Evolutionary conservation across 768 basidiomycete genomes (phyloP).

Genomic region (Thelephora ganbajun): DNA sequence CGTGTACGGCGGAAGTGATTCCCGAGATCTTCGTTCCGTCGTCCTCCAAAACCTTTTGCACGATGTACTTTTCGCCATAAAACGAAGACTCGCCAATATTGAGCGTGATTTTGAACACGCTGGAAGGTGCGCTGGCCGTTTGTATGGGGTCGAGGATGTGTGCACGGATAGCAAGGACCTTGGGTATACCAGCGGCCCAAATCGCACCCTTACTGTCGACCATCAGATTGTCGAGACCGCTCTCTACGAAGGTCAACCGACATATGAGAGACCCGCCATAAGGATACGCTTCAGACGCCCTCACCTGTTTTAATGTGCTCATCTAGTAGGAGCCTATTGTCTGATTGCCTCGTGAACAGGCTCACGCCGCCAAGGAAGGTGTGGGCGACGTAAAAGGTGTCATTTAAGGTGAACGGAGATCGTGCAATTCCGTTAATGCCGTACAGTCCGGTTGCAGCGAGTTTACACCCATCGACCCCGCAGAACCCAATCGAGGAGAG

Average conservation of each 20-base stretch:
- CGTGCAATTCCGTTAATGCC: slow-evolving; percentile 48
- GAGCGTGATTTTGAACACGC: slow-evolving; percentile 36
- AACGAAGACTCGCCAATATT: slow-evolving; percentile 19
- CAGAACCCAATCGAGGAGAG: slow-evolving; percentile 50
- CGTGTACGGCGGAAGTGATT: slow-evolving; percentile 42
- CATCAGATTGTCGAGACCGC: slow-evolving; percentile 44
- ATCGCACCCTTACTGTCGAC: slow-evolving; percentile 45
- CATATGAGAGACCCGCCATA: background rate
- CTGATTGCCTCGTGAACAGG: slow-evolving; percentile 42
- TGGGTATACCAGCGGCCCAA: slow-evolving; percentile 46
- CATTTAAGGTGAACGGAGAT: slow-evolving; percentile 24
- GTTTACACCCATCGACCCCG: slow-evolving; percentile 47
- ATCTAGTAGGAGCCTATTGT: slow-evolving; percentile 39
- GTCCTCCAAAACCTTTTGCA: slow-evolving; percentile 50
- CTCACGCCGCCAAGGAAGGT: slow-evolving; percentile 28
- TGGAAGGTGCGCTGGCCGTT: slow-evolving; percentile 25
- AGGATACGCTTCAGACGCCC: background rate
- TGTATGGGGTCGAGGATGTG: slow-evolving; percentile 29
- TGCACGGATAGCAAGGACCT: slow-evolving; percentile 20
- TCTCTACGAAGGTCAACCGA: slow-evolving; percentile 22
- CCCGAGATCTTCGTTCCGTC: slow-evolving; percentile 42
- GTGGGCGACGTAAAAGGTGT: slow-evolving; percentile 50
- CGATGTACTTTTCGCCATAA: slow-evolving; percentile 2
- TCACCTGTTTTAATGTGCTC: slow-evolving; percentile 43
- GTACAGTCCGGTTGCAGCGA: slow-evolving; percentile 34